Base-by-base conservation (phyloP, 2,329 filamentous ascomycete species). In the Sporothrix protearum region DNA sequence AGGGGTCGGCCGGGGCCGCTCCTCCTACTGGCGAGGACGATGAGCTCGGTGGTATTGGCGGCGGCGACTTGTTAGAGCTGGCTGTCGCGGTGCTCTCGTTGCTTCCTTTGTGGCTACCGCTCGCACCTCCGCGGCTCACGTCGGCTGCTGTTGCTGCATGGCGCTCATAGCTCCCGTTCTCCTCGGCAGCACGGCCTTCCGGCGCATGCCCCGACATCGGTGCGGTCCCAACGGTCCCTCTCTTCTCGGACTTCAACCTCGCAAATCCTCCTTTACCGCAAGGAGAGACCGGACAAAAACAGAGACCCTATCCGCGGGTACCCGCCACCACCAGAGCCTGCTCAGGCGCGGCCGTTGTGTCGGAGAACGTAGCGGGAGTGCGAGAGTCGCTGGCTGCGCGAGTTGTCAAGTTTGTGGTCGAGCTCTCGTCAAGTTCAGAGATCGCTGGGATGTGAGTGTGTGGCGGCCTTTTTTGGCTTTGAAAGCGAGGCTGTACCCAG, bases 181-280 rank as follows among this genome's bases (percentile, higher is more conserved):
- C 61, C 59, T 16, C 71, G 59, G 71, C 30, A 59, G 49, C 59
- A 42, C 67, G 49, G 59, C 67, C 71, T 69, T 61, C 68, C 49
- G 68, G 71, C 71, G 12, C 67, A 61, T 64, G 68, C 71, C 71
- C 68, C 36, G 71, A 63, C 68, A 72, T 66, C 36, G 22, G 55
- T 33, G 36, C 67, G 57, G 69, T 63, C 49, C 19, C 39, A 55
- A 53, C 42, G 70, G 42, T 45, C 42, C 30, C 49, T 49, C 42
- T 45, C 39, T 45, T 47, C 42, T 47, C 49, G 28, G 8, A 14
- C 7, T 12, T 53, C 28, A 25, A 25, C 51, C 28, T 30, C 63
- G 47, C 9, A 22, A 42, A 22, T 28, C 42, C 25, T 49, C 63
- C 45, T 25, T 49, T 47, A 12, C 14, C 63, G n/a, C 45, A 67